Percentiles rank a stretch among this genome's conserved stretches.
Evolutionary conservation across 1,284 basidiomycete genomes (phyloP).

Genomic region (Heterobasidion parviporum): DNA sequence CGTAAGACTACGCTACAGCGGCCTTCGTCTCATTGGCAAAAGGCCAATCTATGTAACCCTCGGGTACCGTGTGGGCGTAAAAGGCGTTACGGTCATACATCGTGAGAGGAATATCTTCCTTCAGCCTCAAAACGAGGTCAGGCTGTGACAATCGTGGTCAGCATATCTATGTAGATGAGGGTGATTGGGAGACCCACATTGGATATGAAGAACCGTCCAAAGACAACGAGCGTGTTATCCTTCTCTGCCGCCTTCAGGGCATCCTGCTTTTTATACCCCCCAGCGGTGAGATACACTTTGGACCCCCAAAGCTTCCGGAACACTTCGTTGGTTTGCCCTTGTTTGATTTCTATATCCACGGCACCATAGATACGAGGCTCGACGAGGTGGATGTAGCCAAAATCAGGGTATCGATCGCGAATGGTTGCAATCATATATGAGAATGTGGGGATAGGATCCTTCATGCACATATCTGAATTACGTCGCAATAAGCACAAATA

Average conservation of each 20-base stretch:
- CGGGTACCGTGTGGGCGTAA: constrained; percentile 21
- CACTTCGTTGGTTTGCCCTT: constrained; percentile 11
- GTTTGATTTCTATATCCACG: background rate
- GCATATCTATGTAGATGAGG: constrained; percentile 19
- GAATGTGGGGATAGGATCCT: constrained; percentile 33
- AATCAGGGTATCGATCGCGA: constrained; percentile 25
- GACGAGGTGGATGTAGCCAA: constrained; percentile 52
- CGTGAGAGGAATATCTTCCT: constrained; percentile 23
- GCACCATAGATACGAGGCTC: constrained; percentile 31
- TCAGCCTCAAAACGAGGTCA: constrained; percentile 36
- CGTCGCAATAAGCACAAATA: background rate
- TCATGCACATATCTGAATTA: constrained; percentile 24
- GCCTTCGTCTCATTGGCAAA: constrained; percentile 5
- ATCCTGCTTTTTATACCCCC: constrained; percentile 16
- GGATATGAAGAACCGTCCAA: constrained; percentile 35
- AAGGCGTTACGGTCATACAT: constrained; percentile 25
- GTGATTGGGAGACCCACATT: constrained; percentile 18
- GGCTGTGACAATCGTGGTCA: constrained; percentile 25
- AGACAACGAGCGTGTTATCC: constrained; percentile 26
- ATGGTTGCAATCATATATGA: constrained; percentile 15
- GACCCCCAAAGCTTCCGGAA: constrained; percentile 11
- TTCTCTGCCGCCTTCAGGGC: constrained; percentile 11
- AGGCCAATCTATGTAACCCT: constrained; percentile 31
- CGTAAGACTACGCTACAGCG: no score
- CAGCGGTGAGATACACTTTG: constrained; percentile 21